Evolutionary conservation across 371 early-diverging fungal genomes (phyloP), one percentile per base, ranked within the genome.

Genomic region (Phascolomyces articulosus): DNA sequence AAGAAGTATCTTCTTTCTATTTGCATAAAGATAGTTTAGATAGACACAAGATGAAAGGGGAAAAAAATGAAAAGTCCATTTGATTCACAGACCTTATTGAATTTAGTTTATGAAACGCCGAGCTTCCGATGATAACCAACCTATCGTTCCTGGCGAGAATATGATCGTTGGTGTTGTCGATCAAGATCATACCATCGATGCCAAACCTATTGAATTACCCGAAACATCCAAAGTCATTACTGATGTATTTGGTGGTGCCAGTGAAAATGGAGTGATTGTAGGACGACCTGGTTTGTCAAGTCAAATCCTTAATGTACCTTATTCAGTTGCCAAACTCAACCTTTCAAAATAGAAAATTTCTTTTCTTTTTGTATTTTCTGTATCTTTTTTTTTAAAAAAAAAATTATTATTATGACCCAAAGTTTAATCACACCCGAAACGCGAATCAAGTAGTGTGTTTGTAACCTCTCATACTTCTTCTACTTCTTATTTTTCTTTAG

Each of bases 261-360:
- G 84, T 59, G 87, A 87, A 58, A 85, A 85, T 55, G 87, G 85
- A 2, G 66, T 85, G 28, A 70, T 85, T 69, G 66, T 85, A 4
- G 87, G 87, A 20, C 58, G 66, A 27, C 66, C 68, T 26, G 44
- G 69, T 44, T 51, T 74, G 54, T 57, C 77, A 23, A 75, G 68
- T 47, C 73, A 75, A 48, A 62, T 82, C 21, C 59, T 77, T 20
- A 73, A 82, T 58, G 82, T 77, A 8, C 82, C 82, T 8, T 77
- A 63, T 56, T 79, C 82, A 13, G 71, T 60, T 16, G 67, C 68
- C 21, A 69, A 57, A 18, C 65, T 77, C 58, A 21, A 38, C 28
- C 40, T 38, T 8, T 34, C 64, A 28, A 41, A 58, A 51, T 28
- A 29, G 27, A 23, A 56, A 60, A 29, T 57, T 58, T 31, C 24